A percentile compares a stretch with the other conserved stretches of the same genome.
Conservation (phyloP, 768 basidiomycete species). For the Amanita rubescens region DNA sequence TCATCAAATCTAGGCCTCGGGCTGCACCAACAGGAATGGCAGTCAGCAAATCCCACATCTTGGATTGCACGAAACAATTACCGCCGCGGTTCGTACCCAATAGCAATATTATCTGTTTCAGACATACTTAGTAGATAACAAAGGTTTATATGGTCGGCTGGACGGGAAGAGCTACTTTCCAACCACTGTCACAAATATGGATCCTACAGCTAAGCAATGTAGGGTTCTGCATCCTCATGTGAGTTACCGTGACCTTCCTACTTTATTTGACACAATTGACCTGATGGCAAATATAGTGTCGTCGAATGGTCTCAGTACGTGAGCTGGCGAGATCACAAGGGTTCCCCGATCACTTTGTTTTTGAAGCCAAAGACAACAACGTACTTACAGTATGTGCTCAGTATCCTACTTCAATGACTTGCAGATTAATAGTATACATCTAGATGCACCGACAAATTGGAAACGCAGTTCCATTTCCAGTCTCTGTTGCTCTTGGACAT, state of each 20-base stretch:
- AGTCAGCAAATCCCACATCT: constrained; percentile 51
- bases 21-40: constrained; percentile 48
- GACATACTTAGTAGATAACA: background rate
- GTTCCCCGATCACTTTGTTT: constrained; percentile 69
- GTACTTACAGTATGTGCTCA: constrained; percentile 49
- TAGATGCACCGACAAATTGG: constrained; percentile 80
- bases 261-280: background rate
- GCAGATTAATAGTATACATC: background rate
- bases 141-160: constrained; percentile 51
- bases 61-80: constrained; percentile 46
- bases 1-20: constrained; percentile 30
- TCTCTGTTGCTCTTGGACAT: constrained; percentile 57
- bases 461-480: constrained; percentile 68
- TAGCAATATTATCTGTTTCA: background rate
- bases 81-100: constrained; percentile 33
- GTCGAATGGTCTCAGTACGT: constrained; percentile 64
- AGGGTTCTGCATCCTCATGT: constrained; percentile 63
- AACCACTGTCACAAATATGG: constrained; percentile 73
- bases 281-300: constrained; percentile 36
- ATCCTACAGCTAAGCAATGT: constrained; percentile 73
- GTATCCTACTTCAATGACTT: background rate
- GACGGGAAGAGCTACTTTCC: constrained; percentile 50
- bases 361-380: constrained; percentile 42
- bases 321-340: constrained; percentile 79
- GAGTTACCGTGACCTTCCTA: constrained; percentile 14